phyloP scores from a whole-genome alignment of 345 rosid genomes.

The Excoecaria agallocha region DNA sequence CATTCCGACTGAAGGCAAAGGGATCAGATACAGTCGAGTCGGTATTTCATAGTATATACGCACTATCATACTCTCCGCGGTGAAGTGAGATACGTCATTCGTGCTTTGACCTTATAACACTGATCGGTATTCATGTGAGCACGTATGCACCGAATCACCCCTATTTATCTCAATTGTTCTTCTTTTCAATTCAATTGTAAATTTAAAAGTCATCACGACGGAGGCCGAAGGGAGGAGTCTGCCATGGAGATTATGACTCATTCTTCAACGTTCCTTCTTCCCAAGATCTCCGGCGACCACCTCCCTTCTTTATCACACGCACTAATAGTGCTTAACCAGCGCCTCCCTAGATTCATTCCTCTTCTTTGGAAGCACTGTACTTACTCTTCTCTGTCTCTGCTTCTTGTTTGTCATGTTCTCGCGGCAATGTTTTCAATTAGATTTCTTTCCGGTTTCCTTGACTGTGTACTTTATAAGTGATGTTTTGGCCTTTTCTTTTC shows the following conservation, averaged over 20 bases:
- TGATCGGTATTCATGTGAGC: neutral
- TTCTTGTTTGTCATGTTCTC: neutral
- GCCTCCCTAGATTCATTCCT: slow-evolving; percentile 69
- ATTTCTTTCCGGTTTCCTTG: neutral
- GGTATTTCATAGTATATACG: no score
- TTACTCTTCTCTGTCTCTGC: neutral
- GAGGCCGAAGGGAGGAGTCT: neutral
- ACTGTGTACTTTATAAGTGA: no score
- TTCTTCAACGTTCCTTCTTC: slow-evolving; percentile 74
- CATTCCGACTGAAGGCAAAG: no score
- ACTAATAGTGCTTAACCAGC: slow-evolving; percentile 71
- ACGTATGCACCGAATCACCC: neutral
- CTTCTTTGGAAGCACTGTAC: slow-evolving; percentile 85
- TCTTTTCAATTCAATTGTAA: neutral
- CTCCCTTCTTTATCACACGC: slow-evolving; percentile 43
- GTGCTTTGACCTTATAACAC: no score
- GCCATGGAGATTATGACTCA: slow-evolving; percentile 67
- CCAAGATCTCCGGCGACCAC: slow-evolving; percentile 32
- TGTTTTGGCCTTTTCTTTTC: neutral
- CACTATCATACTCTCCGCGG: no score
- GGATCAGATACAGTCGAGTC: no score
- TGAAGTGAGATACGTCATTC: no score
- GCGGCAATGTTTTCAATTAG: neutral
- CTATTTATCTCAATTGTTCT: no score
- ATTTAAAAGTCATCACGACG: neutral